phyloP scores from a whole-genome alignment of 2,329 filamentous ascomycete species.

The Cadophora luteo-olivacea region DNA sequence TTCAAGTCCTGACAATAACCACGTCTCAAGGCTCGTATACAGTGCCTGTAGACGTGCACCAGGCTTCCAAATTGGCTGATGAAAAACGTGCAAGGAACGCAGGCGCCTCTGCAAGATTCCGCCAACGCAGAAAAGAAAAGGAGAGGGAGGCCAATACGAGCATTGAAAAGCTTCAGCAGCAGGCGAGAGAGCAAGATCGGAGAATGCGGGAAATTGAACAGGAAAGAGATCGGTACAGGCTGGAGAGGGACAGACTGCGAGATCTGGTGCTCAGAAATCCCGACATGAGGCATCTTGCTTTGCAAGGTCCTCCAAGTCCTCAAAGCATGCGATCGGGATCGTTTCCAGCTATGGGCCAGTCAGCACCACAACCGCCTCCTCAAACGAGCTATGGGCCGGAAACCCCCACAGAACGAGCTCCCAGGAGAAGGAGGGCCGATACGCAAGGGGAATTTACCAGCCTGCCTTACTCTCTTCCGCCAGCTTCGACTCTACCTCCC shows the following conservation, averaged over 20 bases:
- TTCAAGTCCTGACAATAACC: conserved; percentile 46
- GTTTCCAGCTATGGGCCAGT: conserved; percentile 33
- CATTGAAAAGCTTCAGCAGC: conserved; percentile 74
- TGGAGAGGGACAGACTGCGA: conserved; percentile 74
- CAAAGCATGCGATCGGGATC: conserved; percentile 36
- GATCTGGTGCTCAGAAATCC: conserved; percentile 68
- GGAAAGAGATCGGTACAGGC: conserved; percentile 75
- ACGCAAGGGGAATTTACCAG: conserved; percentile 41
- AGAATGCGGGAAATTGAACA: conserved; percentile 59
- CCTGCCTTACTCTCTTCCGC: conserved; percentile 39
- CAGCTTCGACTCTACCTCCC: conserved; percentile 41
- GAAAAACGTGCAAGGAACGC: conserved; percentile 88
- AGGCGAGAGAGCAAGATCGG: conserved; percentile 68
- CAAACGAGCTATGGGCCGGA: conserved; percentile 33
- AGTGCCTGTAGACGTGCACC: conserved; percentile 79
- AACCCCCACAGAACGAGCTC: conserved; percentile 36
- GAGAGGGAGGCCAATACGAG: conserved; percentile 75
- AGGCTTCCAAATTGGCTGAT: conserved; percentile 81
- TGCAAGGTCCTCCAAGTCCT: conserved; percentile 60
- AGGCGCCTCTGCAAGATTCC: conserved; percentile 82
- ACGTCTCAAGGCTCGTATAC: conserved; percentile 61
- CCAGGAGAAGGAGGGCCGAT: conserved; percentile 43
- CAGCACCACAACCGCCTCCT: conserved; percentile 28
- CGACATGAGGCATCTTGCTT: conserved; percentile 59
- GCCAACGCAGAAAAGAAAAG: conserved; percentile 81